A percentile compares a stretch with the other conserved stretches of the same genome.
phyloP scores from a whole-genome alignment of 768 basidiomycete species.

The Lentinula aciculospora region DNA sequence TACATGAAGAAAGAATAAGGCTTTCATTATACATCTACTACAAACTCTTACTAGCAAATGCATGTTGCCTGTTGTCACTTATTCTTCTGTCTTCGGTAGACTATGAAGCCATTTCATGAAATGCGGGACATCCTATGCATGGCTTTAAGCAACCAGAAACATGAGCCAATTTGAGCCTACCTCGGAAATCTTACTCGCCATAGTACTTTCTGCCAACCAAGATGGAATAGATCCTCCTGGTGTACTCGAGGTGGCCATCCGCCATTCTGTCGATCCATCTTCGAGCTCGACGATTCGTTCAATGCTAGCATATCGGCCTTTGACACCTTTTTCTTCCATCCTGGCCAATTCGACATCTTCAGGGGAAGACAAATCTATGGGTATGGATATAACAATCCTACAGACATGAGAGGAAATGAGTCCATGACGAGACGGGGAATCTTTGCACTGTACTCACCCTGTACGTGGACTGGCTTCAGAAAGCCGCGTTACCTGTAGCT shows the following conservation, averaged over 20 bases:
- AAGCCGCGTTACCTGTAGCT: constrained; percentile 58
- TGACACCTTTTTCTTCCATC: constrained; percentile 58
- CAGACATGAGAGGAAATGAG: neutral
- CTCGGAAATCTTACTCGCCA: constrained; percentile 58
- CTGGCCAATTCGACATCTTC: constrained; percentile 51
- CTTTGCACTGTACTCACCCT: constrained; percentile 42
- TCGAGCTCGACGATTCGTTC: constrained; percentile 61
- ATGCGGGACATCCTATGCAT: constrained; percentile 60
- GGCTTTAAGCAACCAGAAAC: neutral
- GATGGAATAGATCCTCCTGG: constrained; percentile 66
- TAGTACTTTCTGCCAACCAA: constrained; percentile 54
- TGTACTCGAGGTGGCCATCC: constrained; percentile 73
- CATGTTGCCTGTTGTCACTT: neutral
- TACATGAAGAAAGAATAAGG: too few relatives aligned
- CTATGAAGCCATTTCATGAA: constrained; percentile 63
- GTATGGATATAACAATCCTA: constrained; percentile 57
- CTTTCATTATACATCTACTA: too few relatives aligned
- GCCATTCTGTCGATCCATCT: constrained; percentile 66
- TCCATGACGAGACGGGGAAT: neutral
- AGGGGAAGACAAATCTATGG: constrained; percentile 53
- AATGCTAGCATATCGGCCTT: constrained; percentile 65
- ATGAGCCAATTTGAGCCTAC: constrained; percentile 27
- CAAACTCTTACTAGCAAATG: neutral
- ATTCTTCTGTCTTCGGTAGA: constrained; percentile 14
- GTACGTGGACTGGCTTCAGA: constrained; percentile 43